Percentiles rank a stretch among this genome's conserved stretches.
phyloP scores from a whole-genome alignment of 2,329 filamentous ascomycete genomes.

The Penicillium corylophilum region DNA sequence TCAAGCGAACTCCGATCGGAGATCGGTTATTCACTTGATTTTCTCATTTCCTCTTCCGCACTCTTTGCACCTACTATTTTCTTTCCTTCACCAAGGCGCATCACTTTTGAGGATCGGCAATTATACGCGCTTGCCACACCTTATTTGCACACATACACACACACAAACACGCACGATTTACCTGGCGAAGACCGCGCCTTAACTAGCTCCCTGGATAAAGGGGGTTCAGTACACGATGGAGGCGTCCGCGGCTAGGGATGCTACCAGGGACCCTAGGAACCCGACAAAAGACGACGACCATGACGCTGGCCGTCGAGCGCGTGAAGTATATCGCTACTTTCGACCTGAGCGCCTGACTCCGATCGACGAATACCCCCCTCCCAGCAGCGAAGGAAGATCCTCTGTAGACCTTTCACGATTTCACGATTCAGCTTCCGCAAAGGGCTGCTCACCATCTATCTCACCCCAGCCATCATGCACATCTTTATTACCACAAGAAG shows the following conservation, averaged over 20 bases:
- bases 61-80: not conserved
- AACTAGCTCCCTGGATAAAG: not conserved
- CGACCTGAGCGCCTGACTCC: conserved; percentile 11
- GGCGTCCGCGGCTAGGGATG: not conserved
- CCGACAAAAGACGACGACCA: conserved; percentile 1
- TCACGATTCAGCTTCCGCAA: not conserved
- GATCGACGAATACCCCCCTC: not conserved
- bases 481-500: not conserved
- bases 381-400: not conserved
- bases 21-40: not conserved
- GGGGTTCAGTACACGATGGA: not conserved
- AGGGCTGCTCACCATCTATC: not conserved
- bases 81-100: not conserved
- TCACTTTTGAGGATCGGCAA: not conserved
- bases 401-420: not conserved
- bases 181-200: not conserved
- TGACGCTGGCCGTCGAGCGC: conserved; percentile 12
- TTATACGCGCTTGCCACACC: not conserved
- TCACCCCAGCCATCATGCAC: not conserved
- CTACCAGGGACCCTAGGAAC: not conserved
- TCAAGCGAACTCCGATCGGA: not conserved
- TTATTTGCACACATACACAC: not conserved
- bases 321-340: conserved; percentile 20
- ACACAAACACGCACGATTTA: not conserved
- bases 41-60: not conserved